Conservation (phyloP, 164 flowering plant species). For the Stephania yunnanensis region DNA sequence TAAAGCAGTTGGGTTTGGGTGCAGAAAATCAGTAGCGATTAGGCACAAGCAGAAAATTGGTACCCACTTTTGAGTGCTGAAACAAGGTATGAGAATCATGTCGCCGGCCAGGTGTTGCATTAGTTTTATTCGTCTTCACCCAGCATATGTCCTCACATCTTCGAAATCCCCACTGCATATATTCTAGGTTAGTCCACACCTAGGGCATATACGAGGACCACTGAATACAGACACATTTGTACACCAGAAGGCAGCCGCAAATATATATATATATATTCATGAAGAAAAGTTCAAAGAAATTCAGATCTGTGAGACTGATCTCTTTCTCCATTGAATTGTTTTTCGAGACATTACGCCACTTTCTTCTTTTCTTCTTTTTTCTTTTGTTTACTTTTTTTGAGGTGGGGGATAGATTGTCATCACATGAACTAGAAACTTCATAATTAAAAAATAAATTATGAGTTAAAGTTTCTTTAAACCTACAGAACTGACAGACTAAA, state of each 20-base stretch:
- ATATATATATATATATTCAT: too few relatives aligned
- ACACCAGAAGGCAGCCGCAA: neutral
- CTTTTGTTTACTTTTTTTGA: neutral
- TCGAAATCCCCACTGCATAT: slow-evolving; percentile 89
- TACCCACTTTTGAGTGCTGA: slow-evolving; percentile 89
- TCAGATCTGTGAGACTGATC: neutral
- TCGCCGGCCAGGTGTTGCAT: slow-evolving; percentile 78
- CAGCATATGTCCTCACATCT: slow-evolving; percentile 99
- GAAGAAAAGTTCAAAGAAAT: neutral
- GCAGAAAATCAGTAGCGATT: neutral
- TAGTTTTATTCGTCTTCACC: slow-evolving; percentile 97
- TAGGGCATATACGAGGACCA: neutral
- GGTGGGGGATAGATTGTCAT: neutral
- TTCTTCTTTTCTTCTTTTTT: neutral
- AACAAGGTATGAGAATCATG: slow-evolving; percentile 96
- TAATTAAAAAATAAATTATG: neutral
- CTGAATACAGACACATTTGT: neutral
- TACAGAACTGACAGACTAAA: neutral
- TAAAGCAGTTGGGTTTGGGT: neutral
- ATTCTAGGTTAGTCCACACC: neutral
- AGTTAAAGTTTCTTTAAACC: neutral
- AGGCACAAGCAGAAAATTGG: neutral
- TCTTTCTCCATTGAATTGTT: neutral
- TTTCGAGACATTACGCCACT: neutral
- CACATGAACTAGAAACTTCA: neutral